Evolutionary conservation across 805 yeast species (phyloP).

Genomic region (Kodamaea hsintzibuensis): DNA sequence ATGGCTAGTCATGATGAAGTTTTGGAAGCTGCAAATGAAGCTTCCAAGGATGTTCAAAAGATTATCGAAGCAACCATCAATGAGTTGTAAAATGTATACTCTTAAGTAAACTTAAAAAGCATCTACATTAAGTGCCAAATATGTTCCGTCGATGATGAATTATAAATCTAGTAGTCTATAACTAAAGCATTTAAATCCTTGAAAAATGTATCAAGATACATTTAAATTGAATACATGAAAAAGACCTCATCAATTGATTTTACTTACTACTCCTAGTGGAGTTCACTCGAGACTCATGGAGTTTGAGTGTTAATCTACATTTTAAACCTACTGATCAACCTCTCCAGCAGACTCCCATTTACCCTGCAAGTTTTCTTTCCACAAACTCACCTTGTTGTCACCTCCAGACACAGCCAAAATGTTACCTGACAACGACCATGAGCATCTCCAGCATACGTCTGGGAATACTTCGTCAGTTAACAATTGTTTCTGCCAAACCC

Average conservation of each 20-base stretch:
- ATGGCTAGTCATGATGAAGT: constrained; percentile 94
- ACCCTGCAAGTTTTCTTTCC: constrained; percentile 94
- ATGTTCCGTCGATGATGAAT: no score
- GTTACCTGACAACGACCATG: constrained; percentile 96
- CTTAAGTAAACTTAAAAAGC: no score
- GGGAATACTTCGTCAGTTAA: constrained; percentile 83
- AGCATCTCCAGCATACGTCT: constrained; percentile 97
- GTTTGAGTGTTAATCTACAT: not conserved
- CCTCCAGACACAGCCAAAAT: constrained; percentile 95
- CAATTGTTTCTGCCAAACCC: constrained; percentile 78
- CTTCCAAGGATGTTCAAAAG: constrained; percentile 76
- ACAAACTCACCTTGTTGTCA: constrained; percentile 90
- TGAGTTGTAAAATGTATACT: constrained; percentile 25
- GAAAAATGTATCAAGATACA: not conserved
- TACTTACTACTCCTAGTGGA: not conserved
- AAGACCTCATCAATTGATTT: not conserved
- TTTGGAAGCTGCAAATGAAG: constrained; percentile 73
- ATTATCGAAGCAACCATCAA: constrained; percentile 65
- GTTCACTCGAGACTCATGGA: no score
- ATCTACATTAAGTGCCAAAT: no score
- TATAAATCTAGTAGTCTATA: no score
- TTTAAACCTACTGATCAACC: constrained; percentile 63
- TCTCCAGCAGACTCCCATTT: constrained; percentile 98
- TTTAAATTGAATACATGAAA: not conserved
- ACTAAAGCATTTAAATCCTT: no score